A percentile compares a stretch with the other conserved stretches of the same genome.
phyloP scores from a whole-genome alignment of 805 yeast genomes.

The Lachancea waltii region DNA sequence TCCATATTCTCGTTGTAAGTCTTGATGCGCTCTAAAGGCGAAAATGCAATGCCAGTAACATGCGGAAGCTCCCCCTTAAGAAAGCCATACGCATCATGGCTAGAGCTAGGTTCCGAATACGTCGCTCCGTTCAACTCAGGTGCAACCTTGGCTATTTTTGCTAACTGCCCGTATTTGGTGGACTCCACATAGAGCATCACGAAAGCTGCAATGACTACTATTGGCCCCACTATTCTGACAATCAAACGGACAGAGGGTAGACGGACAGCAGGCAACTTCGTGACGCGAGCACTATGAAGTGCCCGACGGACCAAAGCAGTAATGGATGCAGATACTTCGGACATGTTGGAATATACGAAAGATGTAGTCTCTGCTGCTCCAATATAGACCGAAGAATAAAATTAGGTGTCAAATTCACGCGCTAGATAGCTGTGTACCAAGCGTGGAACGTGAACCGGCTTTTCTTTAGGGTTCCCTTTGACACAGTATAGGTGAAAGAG shows the following conservation, averaged over 20 bases:
- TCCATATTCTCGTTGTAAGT: constrained; percentile 10
- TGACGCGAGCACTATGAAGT: constrained; percentile 3
- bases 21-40: constrained; percentile 17
- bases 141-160: not conserved
- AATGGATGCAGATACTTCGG: too few relatives aligned
- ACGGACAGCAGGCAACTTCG: constrained; percentile 1
- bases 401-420: too few relatives aligned
- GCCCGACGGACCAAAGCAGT: constrained; percentile 4
- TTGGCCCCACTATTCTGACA: constrained; percentile 2
- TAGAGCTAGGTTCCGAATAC: not conserved
- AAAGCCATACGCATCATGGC: not conserved
- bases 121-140: not conserved
- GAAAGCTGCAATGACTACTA: constrained; percentile 3
- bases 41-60: constrained; percentile 10
- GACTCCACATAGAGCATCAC: constrained; percentile 4
- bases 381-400: too few relatives aligned
- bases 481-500: too few relatives aligned
- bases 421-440: too few relatives aligned
- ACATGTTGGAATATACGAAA: too few relatives aligned
- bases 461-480: too few relatives aligned
- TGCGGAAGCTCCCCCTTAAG: constrained; percentile 1
- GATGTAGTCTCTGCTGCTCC: too few relatives aligned
- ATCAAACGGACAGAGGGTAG: constrained; percentile 1
- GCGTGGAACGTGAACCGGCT: too few relatives aligned
- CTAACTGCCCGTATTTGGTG: constrained; percentile 2